A percentile compares a stretch with the other conserved stretches of the same genome.
These are phyloP conservation scores for Talaromyces sp. DNA, from an alignment of 2,329 filamentous ascomycete genomes.

Conservation along the genomic window DNA sequence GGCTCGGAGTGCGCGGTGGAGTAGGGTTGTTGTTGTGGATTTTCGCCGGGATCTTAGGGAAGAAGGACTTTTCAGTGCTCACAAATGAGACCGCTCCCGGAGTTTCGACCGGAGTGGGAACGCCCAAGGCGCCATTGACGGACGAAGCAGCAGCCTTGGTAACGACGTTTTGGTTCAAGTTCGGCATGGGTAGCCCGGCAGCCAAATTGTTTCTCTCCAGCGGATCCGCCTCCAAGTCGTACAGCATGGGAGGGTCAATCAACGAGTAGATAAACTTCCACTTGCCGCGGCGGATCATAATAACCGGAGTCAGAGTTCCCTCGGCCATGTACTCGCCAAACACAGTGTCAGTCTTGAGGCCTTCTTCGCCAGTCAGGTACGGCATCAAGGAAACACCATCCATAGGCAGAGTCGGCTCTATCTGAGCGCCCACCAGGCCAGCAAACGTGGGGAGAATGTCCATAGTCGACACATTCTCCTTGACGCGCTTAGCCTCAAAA, in stretches of 20 bases:
- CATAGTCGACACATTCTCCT: conserved; percentile 82
- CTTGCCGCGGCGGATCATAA: conserved; percentile 85
- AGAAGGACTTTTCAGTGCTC: conserved; percentile 14
- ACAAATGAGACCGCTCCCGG: conserved; percentile 11
- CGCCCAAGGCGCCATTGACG: conserved; percentile 11
- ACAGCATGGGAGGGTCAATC: conserved; percentile 78
- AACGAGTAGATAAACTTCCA: conserved; percentile 92
- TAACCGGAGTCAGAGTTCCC: conserved; percentile 79
- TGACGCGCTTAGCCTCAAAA: conserved; percentile 70
- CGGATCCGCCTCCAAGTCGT: conserved; percentile 71
- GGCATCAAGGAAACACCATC: conserved; percentile 78
- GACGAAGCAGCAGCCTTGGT: conserved; percentile 28
- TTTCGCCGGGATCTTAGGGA: conserved; percentile 10
- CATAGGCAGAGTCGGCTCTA: conserved; percentile 69
- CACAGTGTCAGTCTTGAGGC: conserved; percentile 67
- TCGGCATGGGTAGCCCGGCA: conserved; percentile 26
- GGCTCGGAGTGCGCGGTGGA: conserved; percentile 36
- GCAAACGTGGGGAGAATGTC: conserved; percentile 87
- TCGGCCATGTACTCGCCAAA: conserved; percentile 94
- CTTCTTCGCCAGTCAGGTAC: conserved; percentile 60
- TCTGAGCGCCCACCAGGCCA: conserved; percentile 69
- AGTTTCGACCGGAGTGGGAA: conserved; percentile 15
- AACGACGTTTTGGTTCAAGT: conserved; percentile 33
- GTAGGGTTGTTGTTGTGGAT: conserved; percentile 17
- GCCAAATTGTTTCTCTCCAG: conserved; percentile 68